A percentile compares a stretch with the other conserved stretches of the same genome.
Evolutionary conservation across 371 early-diverging fungal genomes (phyloP).

Genomic region (Mucor piriformis): DNA sequence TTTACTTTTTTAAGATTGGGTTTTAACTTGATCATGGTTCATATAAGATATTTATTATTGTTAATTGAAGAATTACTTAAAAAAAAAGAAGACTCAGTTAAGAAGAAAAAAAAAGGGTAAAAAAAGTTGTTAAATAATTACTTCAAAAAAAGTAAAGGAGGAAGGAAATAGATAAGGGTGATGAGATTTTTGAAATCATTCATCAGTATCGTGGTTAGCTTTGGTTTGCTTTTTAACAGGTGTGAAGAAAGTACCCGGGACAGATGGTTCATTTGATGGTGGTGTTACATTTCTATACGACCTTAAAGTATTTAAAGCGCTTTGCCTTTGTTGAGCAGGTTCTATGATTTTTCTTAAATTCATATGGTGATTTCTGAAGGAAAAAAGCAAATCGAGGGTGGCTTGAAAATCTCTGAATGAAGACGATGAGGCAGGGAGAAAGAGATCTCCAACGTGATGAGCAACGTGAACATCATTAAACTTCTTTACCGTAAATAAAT

Average conservation of each 20-base stretch:
- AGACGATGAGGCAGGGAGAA: constrained; percentile 4
- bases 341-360: background rate
- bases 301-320: constrained; percentile 1
- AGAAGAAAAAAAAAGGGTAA: too few relatives aligned
- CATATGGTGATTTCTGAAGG: constrained; percentile 5
- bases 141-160: too few relatives aligned
- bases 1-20: too few relatives aligned
- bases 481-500: background rate
- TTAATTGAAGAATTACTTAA: too few relatives aligned
- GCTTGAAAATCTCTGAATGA: constrained; percentile 6
- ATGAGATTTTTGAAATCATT: too few relatives aligned
- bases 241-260: background rate
- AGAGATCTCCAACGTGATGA: constrained; percentile 1
- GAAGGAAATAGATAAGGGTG: too few relatives aligned
- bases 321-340: background rate
- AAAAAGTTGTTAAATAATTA: too few relatives aligned
- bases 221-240: constrained; percentile 11
- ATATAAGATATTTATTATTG: too few relatives aligned
- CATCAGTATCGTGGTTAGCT: too few relatives aligned
- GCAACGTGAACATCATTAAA: constrained; percentile 1
- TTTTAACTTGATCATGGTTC: too few relatives aligned
- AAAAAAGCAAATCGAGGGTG: background rate
- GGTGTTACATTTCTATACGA: constrained; percentile 1
- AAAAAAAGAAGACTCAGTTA: too few relatives aligned
- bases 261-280: constrained; percentile 2